Base-by-base conservation (phyloP, 78 protist genomes). In the Neovahlkampfia damariscottae region DNA sequence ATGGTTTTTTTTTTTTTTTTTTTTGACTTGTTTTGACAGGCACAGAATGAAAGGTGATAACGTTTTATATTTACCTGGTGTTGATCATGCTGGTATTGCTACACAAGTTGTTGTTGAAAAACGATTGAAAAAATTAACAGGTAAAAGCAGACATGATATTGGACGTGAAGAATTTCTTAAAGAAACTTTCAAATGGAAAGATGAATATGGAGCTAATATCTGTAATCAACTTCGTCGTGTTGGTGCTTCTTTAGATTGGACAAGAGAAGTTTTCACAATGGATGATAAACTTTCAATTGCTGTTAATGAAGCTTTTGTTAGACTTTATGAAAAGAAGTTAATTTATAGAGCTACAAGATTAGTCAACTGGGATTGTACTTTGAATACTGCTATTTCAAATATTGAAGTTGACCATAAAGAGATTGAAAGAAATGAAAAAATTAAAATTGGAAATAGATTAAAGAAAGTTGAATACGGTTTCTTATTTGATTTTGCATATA, bases 81-180 rank as follows among this genome's bases (percentile, higher is more conserved):
- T 89, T 4, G 99, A 97, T 78, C 99, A 97, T 84, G 99, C 98
- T 2, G 99, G 99, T 8, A 91, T 93, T 36, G 94, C 95, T 28
- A 95, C 95, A 4, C 94, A 94, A 84, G 90, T 83, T 2, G 97
- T 95, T 9, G 99, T 97, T 6, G 99, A 97, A 82, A 89, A 89
- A 80, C 72, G 76, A 70, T 66, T 95, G 67, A 27, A 66, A 85
- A 78, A 70, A 10, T 90, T 82, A 72, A 32, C 62, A 40, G 36
- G 66, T 5, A 31, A 39, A 70, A 38, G 62, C 28, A 77, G 93
- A 31, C 94, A 93, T 40, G 97, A 96, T 40, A 39, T 94, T 2
- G 98, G 98, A 19, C 84, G 99, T 9, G 99, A 96, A 36, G 83
- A 10, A 7, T 96, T 98, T 76, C 30, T 97, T 27, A 39, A 81